A percentile compares a stretch with the other conserved stretches of the same genome.
Evolutionary conservation across 805 yeast genomes (phyloP).

Genomic region (Nakazawaea pomicola): DNA sequence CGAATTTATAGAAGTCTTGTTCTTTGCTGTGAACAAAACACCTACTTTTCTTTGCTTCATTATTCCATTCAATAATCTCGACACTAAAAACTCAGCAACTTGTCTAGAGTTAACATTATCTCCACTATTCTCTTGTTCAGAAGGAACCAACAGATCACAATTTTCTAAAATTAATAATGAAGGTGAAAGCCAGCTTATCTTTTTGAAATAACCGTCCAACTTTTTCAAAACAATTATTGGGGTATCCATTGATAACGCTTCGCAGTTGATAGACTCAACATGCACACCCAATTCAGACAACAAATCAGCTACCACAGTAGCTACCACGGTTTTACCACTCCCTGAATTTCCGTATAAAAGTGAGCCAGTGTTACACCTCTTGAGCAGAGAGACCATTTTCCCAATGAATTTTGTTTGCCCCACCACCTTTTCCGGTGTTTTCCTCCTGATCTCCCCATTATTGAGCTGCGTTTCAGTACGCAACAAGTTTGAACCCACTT

Average conservation of each 20-base stretch:
- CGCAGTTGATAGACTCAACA: slow-evolving; percentile 49
- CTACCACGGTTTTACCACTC: slow-evolving; percentile 68
- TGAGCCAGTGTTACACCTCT: slow-evolving; percentile 46
- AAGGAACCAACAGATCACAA: slow-evolving; percentile 65
- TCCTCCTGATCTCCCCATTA: too few species aligned
- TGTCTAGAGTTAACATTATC: slow-evolving; percentile 57
- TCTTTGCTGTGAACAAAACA: slow-evolving; percentile 55
- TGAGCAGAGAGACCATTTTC: slow-evolving; percentile 33
- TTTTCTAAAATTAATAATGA: slow-evolving; percentile 73
- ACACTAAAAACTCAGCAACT: slow-evolving; percentile 53
- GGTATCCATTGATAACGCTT: slow-evolving; percentile 50
- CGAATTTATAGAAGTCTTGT: slow-evolving; percentile 62
- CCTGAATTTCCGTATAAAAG: slow-evolving; percentile 74
- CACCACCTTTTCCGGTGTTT: slow-evolving; percentile 35
- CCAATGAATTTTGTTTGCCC: slow-evolving; percentile 50
- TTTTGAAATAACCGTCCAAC: slow-evolving; percentile 45
- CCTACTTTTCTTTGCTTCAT: slow-evolving; percentile 45
- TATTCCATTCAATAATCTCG: slow-evolving; percentile 35
- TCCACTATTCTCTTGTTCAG: slow-evolving; percentile 54
- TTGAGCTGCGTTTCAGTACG: slow-evolving; percentile 29
- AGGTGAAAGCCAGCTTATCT: slow-evolving; percentile 65
- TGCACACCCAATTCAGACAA: slow-evolving; percentile 39
- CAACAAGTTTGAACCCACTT: slow-evolving; percentile 45
- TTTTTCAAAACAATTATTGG: slow-evolving; percentile 38
- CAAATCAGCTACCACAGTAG: slow-evolving; percentile 34